Conservation (phyloP, 116 monocot genomes). For the Dioscorea cayenensis region DNA sequence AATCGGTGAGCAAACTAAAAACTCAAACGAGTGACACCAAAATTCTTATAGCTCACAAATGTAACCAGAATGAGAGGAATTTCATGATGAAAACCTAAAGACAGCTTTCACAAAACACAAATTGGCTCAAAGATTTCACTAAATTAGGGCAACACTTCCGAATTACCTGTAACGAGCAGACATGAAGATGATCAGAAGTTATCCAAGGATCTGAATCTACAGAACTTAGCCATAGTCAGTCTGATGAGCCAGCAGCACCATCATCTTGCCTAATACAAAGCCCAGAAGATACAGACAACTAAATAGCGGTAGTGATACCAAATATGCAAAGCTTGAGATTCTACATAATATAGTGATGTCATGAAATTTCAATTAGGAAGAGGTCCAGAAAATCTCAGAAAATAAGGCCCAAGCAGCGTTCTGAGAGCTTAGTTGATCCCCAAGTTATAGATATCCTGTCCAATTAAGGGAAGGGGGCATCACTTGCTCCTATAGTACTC, state of each 20-base stretch:
- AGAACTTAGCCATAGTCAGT: too few relatives aligned
- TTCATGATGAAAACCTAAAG: too few relatives aligned
- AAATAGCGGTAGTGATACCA: not conserved
- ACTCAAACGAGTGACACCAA: not conserved
- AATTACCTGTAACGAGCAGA: too few relatives aligned
- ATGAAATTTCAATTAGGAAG: not conserved
- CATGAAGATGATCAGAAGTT: too few relatives aligned
- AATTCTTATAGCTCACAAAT: too few relatives aligned
- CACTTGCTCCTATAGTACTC: not conserved
- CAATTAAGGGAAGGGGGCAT: not conserved
- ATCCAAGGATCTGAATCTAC: too few relatives aligned
- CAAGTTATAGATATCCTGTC: not conserved
- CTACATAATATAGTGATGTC: not conserved
- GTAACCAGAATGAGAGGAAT: too few relatives aligned
- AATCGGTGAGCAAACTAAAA: not conserved
- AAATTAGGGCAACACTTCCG: too few relatives aligned
- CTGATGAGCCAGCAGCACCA: not conserved
- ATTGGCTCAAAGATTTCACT: too few relatives aligned
- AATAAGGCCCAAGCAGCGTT: not conserved
- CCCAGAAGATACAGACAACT: not conserved
- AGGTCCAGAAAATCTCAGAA: not conserved
- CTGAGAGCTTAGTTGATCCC: not conserved
- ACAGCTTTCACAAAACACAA: too few relatives aligned
- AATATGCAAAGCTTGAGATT: not conserved
- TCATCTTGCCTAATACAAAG: not conserved